Base-by-base conservation (phyloP, 164 flowering plant species). In the Houttuynia cordata region DNA sequence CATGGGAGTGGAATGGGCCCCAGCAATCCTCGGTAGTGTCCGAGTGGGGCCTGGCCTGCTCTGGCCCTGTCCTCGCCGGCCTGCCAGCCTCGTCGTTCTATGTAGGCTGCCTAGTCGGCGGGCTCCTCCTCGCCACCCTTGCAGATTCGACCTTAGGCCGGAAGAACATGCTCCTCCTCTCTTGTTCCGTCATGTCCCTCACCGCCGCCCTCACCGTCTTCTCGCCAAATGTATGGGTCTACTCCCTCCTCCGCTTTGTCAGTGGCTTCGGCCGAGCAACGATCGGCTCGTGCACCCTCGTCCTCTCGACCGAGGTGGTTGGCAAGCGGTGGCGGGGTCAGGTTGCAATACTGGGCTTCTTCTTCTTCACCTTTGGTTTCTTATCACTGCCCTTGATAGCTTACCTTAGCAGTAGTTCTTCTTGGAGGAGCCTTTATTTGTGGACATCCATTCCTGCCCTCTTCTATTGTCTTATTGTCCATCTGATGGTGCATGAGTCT, bases 111-210 rank as follows among this genome's bases (percentile, higher is more conserved):
- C 61, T 88, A 5, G 57, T 61, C 1, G 96, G 91, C 22, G 91
- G 91, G 4, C 53, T 81, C 41, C 58, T 75, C 10, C 73, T 88
- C 0, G 74, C 86, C 34, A 70, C 87, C 0, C 78, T 86, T 0
- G 93, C 87, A 0, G 93, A 88, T 73, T 69, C 90, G 7, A 61
- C 78, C 0, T 77, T 88, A 0, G 93, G 93, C 15, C 80, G 91
- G 18, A 84, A 83, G 61, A 84, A 79, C 52, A 70, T 78, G 76
- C 74, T 88, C 14, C 58, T 79, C 14, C 40, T 86, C 8, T 74
- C 89, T 6, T 79, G 78, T 55, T 42, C 82, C 8, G 13, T 64
- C 54, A 83, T 86, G 85, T 76, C 87, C 2, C 1, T 74, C 0
- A 20, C 80, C 1, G 66, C 79, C 0, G 5, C 77, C 0, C 12